Evolutionary conservation across 768 basidiomycete genomes (phyloP).

Genomic region (Mrakia frigida): DNA sequence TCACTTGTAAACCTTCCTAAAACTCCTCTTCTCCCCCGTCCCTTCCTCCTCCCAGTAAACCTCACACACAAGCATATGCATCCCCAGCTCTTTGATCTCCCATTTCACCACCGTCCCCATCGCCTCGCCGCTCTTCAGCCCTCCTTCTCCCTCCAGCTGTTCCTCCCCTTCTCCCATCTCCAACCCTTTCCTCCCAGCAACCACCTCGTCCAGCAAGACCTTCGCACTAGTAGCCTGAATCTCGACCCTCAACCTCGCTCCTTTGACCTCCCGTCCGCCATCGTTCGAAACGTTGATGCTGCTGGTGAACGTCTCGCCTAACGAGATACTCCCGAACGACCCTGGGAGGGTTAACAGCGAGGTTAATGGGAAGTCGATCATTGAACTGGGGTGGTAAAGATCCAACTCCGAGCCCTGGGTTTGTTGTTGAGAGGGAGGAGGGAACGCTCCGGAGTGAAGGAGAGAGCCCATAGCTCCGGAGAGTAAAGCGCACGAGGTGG

Average conservation of each 20-base stretch:
- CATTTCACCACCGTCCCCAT: constrained; percentile 67
- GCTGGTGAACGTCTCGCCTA: constrained; percentile 82
- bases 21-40: constrained; percentile 52
- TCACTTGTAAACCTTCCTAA: constrained; percentile 88
- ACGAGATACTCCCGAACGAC: constrained; percentile 77
- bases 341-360: constrained; percentile 74
- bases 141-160: constrained; percentile 40
- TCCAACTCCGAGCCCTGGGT: not conserved
- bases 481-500: not conserved
- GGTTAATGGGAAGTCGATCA: constrained; percentile 72
- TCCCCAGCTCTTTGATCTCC: constrained; percentile 90
- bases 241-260: constrained; percentile 65
- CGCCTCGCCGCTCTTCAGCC: constrained; percentile 53
- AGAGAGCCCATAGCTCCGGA: not conserved
- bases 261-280: constrained; percentile 57
- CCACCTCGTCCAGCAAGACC: constrained; percentile 54
- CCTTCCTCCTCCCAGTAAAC: constrained; percentile 70
- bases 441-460: not conserved
- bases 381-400: constrained; percentile 47
- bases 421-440: not conserved
- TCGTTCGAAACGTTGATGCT: constrained; percentile 80
- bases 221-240: constrained; percentile 74
- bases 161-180: not conserved
- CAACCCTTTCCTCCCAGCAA: constrained; percentile 29
- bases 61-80: constrained; percentile 80